Evolutionary conservation across 163 green algal species (phyloP), one percentile per base, ranked within the genome.

Genomic region (Scenedesmus sp.): DNA sequence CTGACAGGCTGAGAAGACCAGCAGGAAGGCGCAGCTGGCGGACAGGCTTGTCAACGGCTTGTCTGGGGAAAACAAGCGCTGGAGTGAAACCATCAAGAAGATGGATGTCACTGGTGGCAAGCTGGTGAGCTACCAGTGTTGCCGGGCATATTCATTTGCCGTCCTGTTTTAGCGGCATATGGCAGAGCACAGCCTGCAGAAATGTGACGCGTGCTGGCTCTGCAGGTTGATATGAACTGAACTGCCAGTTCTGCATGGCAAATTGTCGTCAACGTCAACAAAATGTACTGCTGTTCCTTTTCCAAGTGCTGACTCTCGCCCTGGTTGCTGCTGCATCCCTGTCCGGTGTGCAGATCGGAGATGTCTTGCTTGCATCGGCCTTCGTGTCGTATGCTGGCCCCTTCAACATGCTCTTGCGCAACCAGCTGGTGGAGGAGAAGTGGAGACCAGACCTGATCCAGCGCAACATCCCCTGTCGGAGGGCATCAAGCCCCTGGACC

Each of bases 11-110:
- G 97, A 99, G 81, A 96, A 96, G 81, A 99, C 97, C 10, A 93
- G 93, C 44, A 95, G 89, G 87, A 99, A 99, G 94, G 97, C 97
- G 0, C 92, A 95, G 90, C 94, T 99, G 35, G 97, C 97, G 5
- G 96, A 99, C 86, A 95, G 97, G 59, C 96, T 99, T 1, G 98
- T 99, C 91, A 98, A 97, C 79, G 98, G 97, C 0, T 93, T 99
- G 86, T 96, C 96, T 0, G 95, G 96, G 43, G 98, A 99, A 95
- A 98, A 97, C 83, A 94, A 96, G 56, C 96, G 98, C 56, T 99
- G 98, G 98, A 96, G 90, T 51, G 94, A 96, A 26, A 96, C 96
- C 86, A 97, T 99, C 72, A 91, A 94, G 53, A 86, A 95, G 18
- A 96, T 99, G 90, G 92, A 96, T 35, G 91, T 89, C 10, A 89